Evolutionary conservation across 441 rosid genomes (phyloP).

Genomic region (Erodium trifolium): DNA sequence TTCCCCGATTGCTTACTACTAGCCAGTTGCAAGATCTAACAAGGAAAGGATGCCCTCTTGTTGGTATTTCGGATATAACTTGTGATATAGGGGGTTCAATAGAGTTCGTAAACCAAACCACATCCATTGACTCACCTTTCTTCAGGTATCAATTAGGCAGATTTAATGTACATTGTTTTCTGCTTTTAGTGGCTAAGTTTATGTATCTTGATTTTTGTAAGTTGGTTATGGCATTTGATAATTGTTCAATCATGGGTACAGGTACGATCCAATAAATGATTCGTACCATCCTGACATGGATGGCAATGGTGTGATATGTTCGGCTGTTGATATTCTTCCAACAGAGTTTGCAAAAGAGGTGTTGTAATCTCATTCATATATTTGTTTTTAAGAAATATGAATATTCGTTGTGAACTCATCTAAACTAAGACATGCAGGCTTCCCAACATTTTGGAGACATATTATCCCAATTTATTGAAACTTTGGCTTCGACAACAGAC

Average conservation of each 20-base stretch:
- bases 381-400: conserved; percentile 7
- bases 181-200: conserved; percentile 5
- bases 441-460: conserved; percentile 91
- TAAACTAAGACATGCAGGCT: conserved; percentile 32
- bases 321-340: conserved; percentile 85
- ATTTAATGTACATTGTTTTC: conserved; percentile 5
- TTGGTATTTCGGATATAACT: conserved; percentile 84
- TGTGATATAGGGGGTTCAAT: conserved; percentile 86
- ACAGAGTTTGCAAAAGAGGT: conserved; percentile 98
- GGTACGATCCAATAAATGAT: conserved; percentile 53
- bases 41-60: conserved; percentile 56
- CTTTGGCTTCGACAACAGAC: conserved; percentile 54
- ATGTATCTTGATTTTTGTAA: not conserved
- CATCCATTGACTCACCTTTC: conserved; percentile 71
- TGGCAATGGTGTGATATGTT: conserved; percentile 66
- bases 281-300: conserved; percentile 74
- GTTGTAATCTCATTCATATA: conserved; percentile 12
- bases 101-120: conserved; percentile 69
- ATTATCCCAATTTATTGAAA: conserved; percentile 61
- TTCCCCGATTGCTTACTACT: conserved; percentile 63
- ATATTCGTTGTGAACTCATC: not conserved
- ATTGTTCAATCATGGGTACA: conserved; percentile 22
- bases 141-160: conserved; percentile 43
- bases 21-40: conserved; percentile 59
- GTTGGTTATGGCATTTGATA: conserved; percentile 8